Base-by-base conservation (phyloP, 768 basidiomycete genomes). In the Lyophyllum atratum region DNA sequence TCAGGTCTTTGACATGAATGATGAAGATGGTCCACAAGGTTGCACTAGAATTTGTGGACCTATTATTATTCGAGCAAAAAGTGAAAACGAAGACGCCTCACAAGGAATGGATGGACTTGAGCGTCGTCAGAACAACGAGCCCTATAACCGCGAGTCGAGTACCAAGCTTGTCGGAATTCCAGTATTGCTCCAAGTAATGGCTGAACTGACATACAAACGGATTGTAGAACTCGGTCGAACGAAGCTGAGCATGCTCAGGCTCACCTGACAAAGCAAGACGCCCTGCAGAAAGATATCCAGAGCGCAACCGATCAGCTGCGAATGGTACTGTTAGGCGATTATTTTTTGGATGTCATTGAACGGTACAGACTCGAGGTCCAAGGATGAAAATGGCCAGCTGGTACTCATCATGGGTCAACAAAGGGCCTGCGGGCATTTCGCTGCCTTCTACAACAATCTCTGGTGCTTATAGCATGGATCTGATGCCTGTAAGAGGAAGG, bases 81-180 rank as follows among this genome's bases (percentile, higher is more conserved):
- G 9, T 7, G 7, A 26, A 37, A 17, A 33, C 34, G 26, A 9
- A 19, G 39, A 26, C 4, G 63, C 11, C 68, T 37, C 25, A 72
- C 73, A 72, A 66, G 3, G 67, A 63, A 39, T 74, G 73, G 31
- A 69, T 66, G 3, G 71, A 64, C 56, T 72, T 72, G 25, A 74
- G 53, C 1, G 64, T 58, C 9, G 70, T 74, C 10, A 74, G 37
- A 21, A 73, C 22, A 10, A 51, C 59, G 1, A 74, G 61, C 2
- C 67, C 58, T 3, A 48, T 50, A 10, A 74, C 73, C 21, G 59
- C 33, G 3, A 70, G 34, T 26, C 59, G 61, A 26, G 67, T 49
- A n/a, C 46, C 43, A 2, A 44, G 5, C 17, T 61, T 65, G 49
- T 73, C 72, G 14, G 68, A 63, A 17, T 47, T 34, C n/a, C n/a